Base-by-base conservation (phyloP, 805 yeast species). In the Saturnispora quitensis region DNA sequence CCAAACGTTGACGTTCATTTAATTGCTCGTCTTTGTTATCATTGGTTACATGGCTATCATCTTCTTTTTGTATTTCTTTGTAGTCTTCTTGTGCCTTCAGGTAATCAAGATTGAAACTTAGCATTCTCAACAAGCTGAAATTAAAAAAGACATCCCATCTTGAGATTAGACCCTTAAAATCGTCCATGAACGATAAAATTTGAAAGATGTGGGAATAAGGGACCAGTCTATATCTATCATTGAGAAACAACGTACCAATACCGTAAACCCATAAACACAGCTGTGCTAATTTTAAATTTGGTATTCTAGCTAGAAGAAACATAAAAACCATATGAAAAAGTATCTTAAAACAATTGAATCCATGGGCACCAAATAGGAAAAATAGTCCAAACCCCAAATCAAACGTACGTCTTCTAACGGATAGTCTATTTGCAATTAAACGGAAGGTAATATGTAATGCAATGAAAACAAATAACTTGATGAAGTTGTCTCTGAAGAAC, bases 111-210 rank as follows among this genome's bases (percentile, higher is more conserved):
- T 87, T 86, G 66, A 76, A 93, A 53, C 96, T 87, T 45, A 93
- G 69, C 76, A 89, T 80, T 61, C 97, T 76, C 50, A 93, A 73
- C 54, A 91, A 70, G 1, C 96, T 84, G 68, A 95, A 89, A 68
- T 93, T 93, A 74, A 82, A 93, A 60, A 86, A 88, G 3, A 93
- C 97, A 63, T 93, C 97, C 99, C 99, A 93, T 60, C 98, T 76
- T 17, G 81, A 74, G 55, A 93, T 82, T 13, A 90, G 75, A 0
- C 98, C 97, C 46, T 76, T 75, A 58, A 77, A 84, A 0, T 77
- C 75, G 60, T 89, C 96, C 58, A 86, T 65, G 36, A 76, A 68
- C 0, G 72, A 63, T 9, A 62, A 59, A 0, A 78, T 82, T 10
- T 38, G 20, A 17, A 38, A 38, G 9, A 38, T 8, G 10, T 38